phyloP scores from a whole-genome alignment of 2,329 filamentous ascomycete species.

The Phaeosphaeria sp. region DNA sequence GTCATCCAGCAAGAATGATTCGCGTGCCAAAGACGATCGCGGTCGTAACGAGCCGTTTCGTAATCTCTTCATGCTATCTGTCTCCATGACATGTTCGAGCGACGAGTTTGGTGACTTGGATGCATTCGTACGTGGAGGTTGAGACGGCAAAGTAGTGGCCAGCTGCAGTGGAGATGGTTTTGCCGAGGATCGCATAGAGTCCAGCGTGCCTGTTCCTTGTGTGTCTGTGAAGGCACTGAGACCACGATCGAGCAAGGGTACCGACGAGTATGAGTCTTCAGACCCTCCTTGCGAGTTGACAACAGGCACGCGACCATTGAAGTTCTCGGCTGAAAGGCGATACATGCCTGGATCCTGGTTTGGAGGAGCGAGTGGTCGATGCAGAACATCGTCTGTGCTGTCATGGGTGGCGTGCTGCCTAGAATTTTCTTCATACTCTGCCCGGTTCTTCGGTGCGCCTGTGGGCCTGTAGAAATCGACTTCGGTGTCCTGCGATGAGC shows the following conservation, averaged over 20 bases:
- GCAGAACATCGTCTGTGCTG: conserved; percentile 33
- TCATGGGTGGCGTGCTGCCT: conserved; percentile 26
- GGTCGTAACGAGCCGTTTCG: conserved; percentile 53
- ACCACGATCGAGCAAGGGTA: conserved; percentile 76
- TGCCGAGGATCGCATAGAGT: conserved; percentile 58
- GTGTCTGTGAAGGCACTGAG: conserved; percentile 37
- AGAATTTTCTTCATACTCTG: conserved; percentile 22
- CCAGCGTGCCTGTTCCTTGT: conserved; percentile 40
- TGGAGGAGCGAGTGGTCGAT: conserved; percentile 34
- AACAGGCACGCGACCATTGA: conserved; percentile 31
- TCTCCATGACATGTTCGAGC: conserved; percentile 59
- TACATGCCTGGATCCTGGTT: conserved; percentile 41
- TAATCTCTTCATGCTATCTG: conserved; percentile 59
- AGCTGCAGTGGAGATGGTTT: conserved; percentile 43
- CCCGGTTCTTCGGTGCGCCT: conserved; percentile 22
- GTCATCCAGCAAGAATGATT: conserved; percentile 61
- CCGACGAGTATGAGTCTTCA: conserved; percentile 76
- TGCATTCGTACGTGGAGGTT: conserved; percentile 22
- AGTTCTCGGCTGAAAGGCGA: conserved; percentile 40
- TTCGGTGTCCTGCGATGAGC: conserved; percentile 26
- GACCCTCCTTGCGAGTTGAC: conserved; percentile 62
- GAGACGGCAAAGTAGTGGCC: conserved; percentile 16
- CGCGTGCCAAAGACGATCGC: conserved; percentile 31
- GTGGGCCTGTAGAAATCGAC: conserved; percentile 32
- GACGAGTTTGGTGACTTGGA: conserved; percentile 55